Base-by-base conservation (phyloP, 1,284 basidiomycete genomes). In the Hortiboletus rubellus region DNA sequence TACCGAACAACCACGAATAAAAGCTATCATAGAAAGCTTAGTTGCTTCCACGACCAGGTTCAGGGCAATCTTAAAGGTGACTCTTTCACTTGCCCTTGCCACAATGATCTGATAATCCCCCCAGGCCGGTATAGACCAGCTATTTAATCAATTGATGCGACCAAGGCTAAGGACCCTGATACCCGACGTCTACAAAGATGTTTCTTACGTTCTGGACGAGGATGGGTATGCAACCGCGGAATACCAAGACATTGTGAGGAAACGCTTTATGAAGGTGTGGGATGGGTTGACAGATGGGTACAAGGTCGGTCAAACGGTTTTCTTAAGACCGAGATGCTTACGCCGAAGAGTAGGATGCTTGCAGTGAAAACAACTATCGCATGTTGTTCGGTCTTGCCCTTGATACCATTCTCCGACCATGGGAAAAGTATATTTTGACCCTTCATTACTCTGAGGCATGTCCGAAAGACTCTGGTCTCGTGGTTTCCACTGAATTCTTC, bases 111-210 rank as follows among this genome's bases (percentile, higher is more conserved):
- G 17, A 60, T 30, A 41, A 41, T 53, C 45, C 60, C 49, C 64
- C 54, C 38, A 96, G 87, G 80, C 84, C 11, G 94, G 96, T 37
- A 80, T 98, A 42, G 96, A 98, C 63, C 93, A 96, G 66, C 78
- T 98, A 24, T 98, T 98, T 78, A 96, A 93, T 62, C 94, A 97
- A 68, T 80, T 98, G 10, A 82, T 96, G 55, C 83, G 94, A 27
- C 93, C 96, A 0, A 88, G 89, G 56, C 72, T 99, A 36, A 85
- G 95, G 18, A 89, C 85, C 12, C 77, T 99, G 46, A 81, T 98
- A 40, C 74, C 85, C 5, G 96, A 99, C 55, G 83, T 94, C 11
- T 97, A 97, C 73, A 91, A 88, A 66, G 95, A 96, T 59, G 82
- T 94, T 3, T 85, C 86, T 5, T 99, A 99, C 71, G 74, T 92